Evolutionary conservation across 2,329 filamentous ascomycete genomes (phyloP), one percentile per base, ranked within the genome.

Genomic region (Gaeumannomyces tritici): DNA sequence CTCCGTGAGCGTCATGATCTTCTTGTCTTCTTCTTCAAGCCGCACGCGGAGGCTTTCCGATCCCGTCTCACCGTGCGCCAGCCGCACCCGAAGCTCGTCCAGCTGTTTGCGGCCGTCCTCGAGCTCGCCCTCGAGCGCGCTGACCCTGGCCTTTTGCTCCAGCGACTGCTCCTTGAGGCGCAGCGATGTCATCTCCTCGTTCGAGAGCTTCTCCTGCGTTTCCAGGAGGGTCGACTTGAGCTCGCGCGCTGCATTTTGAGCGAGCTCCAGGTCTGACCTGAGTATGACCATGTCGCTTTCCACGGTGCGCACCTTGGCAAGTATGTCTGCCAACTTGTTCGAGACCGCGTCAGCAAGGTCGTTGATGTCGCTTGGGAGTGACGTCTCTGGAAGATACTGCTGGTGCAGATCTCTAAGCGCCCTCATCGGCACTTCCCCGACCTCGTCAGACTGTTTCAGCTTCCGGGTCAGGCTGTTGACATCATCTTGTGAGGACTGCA

Each of bases 61-160:
- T 6, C 91, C 91, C 3, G 87, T 92, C 73, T 95, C 91, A 21
- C 91, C 92, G 66, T 93, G 89, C 1, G 89, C 85, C 70, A 96
- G 87, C 72, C 89, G 89, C 21, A 79, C 78, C 63, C 90, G 85
- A 27, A 96, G 77, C 31, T 83, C 79, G 63, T 81, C 83, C 27
- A 96, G 80, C 67, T 95, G 88, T 18, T 82, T 77, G 54, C 89
- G 86, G 64, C 89, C 85, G 62, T 89, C 85, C 2, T 82, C 79
- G 3, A 86, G 72, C 68, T 88, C 83, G 31, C 69, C 72, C 67
- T 87, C 83, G 0, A 88, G 73, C 2, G 82, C 79, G n/a, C 70
- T 64, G 2, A 79, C 78, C 68, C 79, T 82, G 21, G 83, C 82
- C 68, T 80, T 79, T 66, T 85, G 81, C 61, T 80, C 79, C 0